phyloP scores from a whole-genome alignment of 129 eudicot genomes.

The Logfia minima region DNA sequence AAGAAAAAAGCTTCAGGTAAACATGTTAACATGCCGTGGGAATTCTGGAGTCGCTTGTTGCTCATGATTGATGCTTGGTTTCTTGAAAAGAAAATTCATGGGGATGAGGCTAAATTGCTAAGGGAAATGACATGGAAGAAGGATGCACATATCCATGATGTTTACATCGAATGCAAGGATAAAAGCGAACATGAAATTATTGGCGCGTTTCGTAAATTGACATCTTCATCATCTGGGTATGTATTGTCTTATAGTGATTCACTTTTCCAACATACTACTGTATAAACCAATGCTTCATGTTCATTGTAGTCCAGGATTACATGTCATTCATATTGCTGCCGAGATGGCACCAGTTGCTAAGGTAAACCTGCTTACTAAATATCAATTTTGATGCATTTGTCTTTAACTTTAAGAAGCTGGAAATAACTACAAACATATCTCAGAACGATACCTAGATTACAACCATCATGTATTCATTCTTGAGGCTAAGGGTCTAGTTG shows the following conservation, averaged over 20 bases:
- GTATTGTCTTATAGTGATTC: constrained; percentile 16
- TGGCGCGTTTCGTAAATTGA: constrained; percentile 58
- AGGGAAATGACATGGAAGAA: constrained; percentile 85
- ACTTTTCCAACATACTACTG: constrained; percentile 3
- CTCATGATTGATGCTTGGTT: constrained; percentile 89
- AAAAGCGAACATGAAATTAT: constrained; percentile 63
- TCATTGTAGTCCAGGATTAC: constrained; percentile 72
- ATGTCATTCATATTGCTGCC: constrained; percentile 91
- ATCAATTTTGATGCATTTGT: background rate
- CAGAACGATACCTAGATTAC: background rate
- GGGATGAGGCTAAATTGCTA: constrained; percentile 61
- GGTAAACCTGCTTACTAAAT: constrained; percentile 38
- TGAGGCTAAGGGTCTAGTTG: background rate
- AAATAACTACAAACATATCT: no score
- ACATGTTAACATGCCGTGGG: constrained; percentile 78
- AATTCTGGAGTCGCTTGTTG: constrained; percentile 85
- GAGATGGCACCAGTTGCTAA: constrained; percentile 99
- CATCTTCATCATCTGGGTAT: constrained; percentile 59
- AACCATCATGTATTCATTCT: background rate
- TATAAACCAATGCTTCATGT: constrained; percentile 27
- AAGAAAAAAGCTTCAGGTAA: constrained; percentile 58
- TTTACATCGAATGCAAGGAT: constrained; percentile 70
- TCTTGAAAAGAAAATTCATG: constrained; percentile 75
- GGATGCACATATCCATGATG: constrained; percentile 64
- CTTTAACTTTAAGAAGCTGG: background rate